These are phyloP conservation scores for Glycine tomentella DNA, from an alignment of 306 rosid genomes.

Conservation along the genomic window DNA sequence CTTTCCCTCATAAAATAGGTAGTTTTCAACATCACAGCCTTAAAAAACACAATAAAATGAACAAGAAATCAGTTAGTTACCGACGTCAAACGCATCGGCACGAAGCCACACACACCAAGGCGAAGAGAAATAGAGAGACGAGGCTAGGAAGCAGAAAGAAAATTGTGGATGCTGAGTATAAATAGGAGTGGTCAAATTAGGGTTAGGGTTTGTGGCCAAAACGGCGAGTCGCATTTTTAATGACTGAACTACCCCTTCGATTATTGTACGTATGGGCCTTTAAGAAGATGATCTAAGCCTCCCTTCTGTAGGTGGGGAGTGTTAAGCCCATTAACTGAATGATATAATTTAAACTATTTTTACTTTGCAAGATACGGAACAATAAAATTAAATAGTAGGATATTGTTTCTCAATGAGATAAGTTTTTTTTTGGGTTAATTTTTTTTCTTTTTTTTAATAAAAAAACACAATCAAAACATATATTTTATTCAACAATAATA, in stretches of 20 bases:
- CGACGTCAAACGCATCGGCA: no score
- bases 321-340: not conserved
- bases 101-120: no score
- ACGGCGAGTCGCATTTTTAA: not conserved
- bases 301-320: not conserved
- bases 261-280: not conserved
- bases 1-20: constrained; percentile 79
- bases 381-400: no score
- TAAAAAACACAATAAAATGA: not conserved
- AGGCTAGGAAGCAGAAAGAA: not conserved
- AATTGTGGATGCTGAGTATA: not conserved
- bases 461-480: no score
- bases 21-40: constrained; percentile 50
- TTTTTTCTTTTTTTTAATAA: no score
- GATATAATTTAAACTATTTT: no score
- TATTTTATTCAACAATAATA: no score
- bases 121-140: not conserved
- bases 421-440: no score
- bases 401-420: no score
- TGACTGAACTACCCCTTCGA: constrained; percentile 5
- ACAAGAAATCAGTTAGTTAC: not conserved
- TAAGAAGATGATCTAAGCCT: constrained; percentile 8
- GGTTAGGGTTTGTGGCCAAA: constrained; percentile 45
- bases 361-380: no score
- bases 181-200: constrained; percentile 46